phyloP scores from a whole-genome alignment of 2,329 filamentous ascomycete species.

The Periconia sp. region DNA sequence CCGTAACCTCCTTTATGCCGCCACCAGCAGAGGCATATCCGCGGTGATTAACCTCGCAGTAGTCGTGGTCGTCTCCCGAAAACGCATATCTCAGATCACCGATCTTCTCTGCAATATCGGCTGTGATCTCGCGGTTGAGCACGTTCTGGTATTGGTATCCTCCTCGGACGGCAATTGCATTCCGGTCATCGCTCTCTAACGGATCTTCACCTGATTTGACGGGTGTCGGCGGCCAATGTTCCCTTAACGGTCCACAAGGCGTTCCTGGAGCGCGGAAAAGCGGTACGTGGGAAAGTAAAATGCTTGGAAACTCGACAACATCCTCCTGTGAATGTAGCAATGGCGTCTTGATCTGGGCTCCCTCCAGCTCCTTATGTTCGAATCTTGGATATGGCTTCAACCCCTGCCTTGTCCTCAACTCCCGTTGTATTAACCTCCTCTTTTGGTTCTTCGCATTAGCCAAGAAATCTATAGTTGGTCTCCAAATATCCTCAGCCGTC shows the following conservation, averaged over 20 bases:
- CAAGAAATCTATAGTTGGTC: constrained; percentile 78
- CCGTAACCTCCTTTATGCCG: constrained; percentile 78
- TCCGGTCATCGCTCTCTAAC: constrained; percentile 68
- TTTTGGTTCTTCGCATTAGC: constrained; percentile 69
- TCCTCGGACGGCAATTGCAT: constrained; percentile 75
- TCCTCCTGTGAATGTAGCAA: constrained; percentile 46
- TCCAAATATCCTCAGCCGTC: constrained; percentile 69
- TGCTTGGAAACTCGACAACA: constrained; percentile 76
- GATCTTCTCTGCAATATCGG: constrained; percentile 75
- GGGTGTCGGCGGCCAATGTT: constrained; percentile 77
- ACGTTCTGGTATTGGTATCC: constrained; percentile 99
- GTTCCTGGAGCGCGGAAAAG: constrained; percentile 82
- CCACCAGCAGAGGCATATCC: constrained; percentile 65
- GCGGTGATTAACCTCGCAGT: constrained; percentile 87
- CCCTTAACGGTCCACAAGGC: constrained; percentile 84
- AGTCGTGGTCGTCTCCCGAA: constrained; percentile 97
- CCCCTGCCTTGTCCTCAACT: constrained; percentile 70
- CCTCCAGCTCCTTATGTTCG: constrained; percentile 65
- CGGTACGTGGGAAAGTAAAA: constrained; percentile 90
- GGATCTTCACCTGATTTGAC: constrained; percentile 64
- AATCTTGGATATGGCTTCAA: constrained; percentile 62
- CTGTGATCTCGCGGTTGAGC: constrained; percentile 76
- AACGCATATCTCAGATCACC: constrained; percentile 87
- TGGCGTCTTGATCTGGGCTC: constrained; percentile 49
- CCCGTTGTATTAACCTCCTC: constrained; percentile 70